Evolutionary conservation across 1,284 basidiomycete genomes (phyloP), one percentile per base, ranked within the genome.

Genomic region (Ceratobasidium sp.): DNA sequence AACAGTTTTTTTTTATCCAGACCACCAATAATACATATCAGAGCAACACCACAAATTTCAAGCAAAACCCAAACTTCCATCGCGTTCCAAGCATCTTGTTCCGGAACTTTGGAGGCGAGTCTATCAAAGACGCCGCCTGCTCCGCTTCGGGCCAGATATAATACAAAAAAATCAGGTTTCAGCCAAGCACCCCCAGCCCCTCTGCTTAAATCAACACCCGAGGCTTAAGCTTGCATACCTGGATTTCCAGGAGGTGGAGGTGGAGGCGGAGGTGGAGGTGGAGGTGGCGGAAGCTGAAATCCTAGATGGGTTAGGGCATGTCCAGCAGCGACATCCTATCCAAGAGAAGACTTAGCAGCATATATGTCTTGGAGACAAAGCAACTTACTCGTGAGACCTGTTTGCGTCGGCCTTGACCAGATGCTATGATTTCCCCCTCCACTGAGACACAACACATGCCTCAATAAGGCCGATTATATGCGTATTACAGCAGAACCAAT

Each of bases 91-190:
- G 36, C 4, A 51, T 51, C 48, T 5, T 24, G 17, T 33, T 29
- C 59, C 36, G 29, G 59, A 44, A 62, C 59, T 62, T 62, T 62
- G 59, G 31, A 62, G 62, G 41, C n/a, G 11, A 47, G 15, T n/a
- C 29, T 27, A 17, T 29, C 36, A 48, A 45, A 11, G 45, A 24
- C 22, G 6, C 15, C 44, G 33, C 44, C 62, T 45, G n/a, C 62
- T 45, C 33, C 33, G 22, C 19, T 41, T 45, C 41, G 29, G 41
- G 27, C 19, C 15, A 29, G 14, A 63, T 27, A 63, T 47, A 33
- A 41, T 5, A 41, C 11, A 41, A 5, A 11, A 5, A 41, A 41
- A 41, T n/a, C n/a, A 11, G 11, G 36, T 11, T 11, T 41, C 11
- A 41, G 11, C 36, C 36, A 11, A 11, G 36, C 36, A 41, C 11